Percentiles rank a stretch among this genome's conserved stretches.
These are phyloP conservation scores for Calcarisporium arbuscula DNA, from an alignment of 2,329 filamentous ascomycete genomes.

Conservation along the genomic window DNA sequence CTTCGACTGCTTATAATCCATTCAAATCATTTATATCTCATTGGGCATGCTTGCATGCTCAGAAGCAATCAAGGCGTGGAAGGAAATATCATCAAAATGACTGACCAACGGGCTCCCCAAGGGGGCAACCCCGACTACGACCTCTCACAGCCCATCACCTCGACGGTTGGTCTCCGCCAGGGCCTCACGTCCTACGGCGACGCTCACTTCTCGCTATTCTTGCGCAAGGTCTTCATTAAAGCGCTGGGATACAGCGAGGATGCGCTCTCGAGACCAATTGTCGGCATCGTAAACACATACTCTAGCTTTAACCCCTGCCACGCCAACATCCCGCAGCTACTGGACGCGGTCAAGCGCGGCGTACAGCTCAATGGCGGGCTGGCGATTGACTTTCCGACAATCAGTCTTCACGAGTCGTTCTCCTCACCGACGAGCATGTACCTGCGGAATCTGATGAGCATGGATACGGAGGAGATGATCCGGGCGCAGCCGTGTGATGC, in stretches of 20 bases:
- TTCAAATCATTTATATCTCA: no score
- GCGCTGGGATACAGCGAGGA: conserved; percentile 68
- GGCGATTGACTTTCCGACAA: conserved; percentile 68
- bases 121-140: conserved; percentile 65
- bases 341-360: conserved; percentile 64
- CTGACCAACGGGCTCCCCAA: no score
- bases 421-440: conserved; percentile 69
- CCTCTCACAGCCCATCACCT: conserved; percentile 46
- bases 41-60: no score
- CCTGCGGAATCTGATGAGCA: conserved; percentile 67
- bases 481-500: conserved; percentile 64
- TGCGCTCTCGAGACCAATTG: conserved; percentile 61
- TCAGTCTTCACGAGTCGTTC: conserved; percentile 65
- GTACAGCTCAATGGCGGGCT: conserved; percentile 61
- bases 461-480: conserved; percentile 78
- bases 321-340: conserved; percentile 63
- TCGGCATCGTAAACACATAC: conserved; percentile 70
- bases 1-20: no score
- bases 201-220: conserved; percentile 67
- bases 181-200: conserved; percentile 66
- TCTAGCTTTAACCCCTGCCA: conserved; percentile 72
- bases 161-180: conserved; percentile 50
- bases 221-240: conserved; percentile 73
- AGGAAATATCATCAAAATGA: no score
- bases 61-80: no score